These are phyloP conservation scores for Exophiala mesophila DNA, from an alignment of 2,329 filamentous ascomycete genomes.

Conservation along the genomic window DNA sequence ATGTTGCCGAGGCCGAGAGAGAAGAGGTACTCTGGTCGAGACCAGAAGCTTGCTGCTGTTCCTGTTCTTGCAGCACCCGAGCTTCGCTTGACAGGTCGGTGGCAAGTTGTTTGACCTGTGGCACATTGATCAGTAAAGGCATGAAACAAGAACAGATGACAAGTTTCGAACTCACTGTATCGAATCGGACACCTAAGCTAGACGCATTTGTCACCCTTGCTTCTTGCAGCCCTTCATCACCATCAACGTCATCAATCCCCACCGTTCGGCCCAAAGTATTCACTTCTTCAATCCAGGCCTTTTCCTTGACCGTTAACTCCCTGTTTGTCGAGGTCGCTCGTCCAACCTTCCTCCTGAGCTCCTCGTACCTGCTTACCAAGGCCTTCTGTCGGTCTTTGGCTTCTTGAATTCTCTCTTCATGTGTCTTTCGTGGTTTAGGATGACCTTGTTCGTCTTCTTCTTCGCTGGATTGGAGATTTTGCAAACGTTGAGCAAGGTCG, in stretches of 20 bases:
- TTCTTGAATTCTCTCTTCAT: conserved; percentile 38
- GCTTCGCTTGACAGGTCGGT: conserved; percentile 34
- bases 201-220: conserved; percentile 22
- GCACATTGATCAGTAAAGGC: conserved; percentile 12
- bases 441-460: conserved; percentile 32
- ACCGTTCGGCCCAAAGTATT: conserved; percentile 36
- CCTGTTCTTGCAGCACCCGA: conserved; percentile 31
- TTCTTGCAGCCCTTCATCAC: conserved; percentile 17
- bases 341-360: conserved; percentile 39
- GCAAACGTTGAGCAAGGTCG: conserved; percentile 43
- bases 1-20: conserved; percentile 25
- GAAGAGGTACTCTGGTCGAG: conserved; percentile 13
- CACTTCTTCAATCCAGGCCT: conserved; percentile 42
- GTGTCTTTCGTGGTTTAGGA: conserved; percentile 30
- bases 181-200: conserved; percentile 34
- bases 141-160: too few species aligned
- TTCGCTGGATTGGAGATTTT: conserved; percentile 37
- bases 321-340: conserved; percentile 36
- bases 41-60: conserved; percentile 16
- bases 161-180: conserved; percentile 33
- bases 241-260: conserved; percentile 25
- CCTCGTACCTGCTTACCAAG: conserved; percentile 40
- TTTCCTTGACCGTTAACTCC: conserved; percentile 44
- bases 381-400: conserved; percentile 38
- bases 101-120: conserved; percentile 39